A percentile compares a stretch with the other conserved stretches of the same genome.
These are phyloP conservation scores for Plectranthus barbatus DNA, from an alignment of 257 asterid genomes.

Conservation along the genomic window DNA sequence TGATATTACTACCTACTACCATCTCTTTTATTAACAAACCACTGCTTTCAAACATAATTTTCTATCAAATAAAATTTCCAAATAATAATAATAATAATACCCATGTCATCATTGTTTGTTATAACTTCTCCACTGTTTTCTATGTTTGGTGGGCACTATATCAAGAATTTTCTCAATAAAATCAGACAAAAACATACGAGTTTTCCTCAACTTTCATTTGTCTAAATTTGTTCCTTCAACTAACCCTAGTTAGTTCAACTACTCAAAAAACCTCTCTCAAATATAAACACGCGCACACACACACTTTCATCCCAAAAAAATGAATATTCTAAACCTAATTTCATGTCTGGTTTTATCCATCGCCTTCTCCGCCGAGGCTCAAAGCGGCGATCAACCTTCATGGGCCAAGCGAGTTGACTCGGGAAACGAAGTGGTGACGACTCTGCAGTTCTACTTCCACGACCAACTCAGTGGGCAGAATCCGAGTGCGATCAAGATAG, in stretches of 20 bases:
- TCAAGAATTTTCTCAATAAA: not conserved
- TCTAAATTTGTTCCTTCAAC: not conserved
- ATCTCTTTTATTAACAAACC: not conserved
- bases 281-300: not conserved
- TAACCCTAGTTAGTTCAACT: not conserved
- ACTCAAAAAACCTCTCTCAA: not conserved
- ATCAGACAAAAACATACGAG: not conserved
- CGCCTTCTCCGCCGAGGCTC: constrained; percentile 16
- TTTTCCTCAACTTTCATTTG: not conserved
- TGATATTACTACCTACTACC: not conserved
- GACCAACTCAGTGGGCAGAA: constrained; percentile 57
- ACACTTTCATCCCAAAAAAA: constrained; percentile 2
- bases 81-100: not conserved
- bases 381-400: constrained; percentile 1
- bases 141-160: not conserved
- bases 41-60: too few relatives aligned
- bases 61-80: too few relatives aligned
- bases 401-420: constrained; percentile 47
- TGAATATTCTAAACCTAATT: constrained; percentile 12
- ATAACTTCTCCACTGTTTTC: not conserved
- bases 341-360: not conserved
- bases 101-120: not conserved
- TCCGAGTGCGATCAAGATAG: constrained; percentile 49
- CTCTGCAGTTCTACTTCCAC: constrained; percentile 69
- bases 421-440: constrained; percentile 43